Conservation (phyloP, 1,284 basidiomycete species). For the Pulchroboletus neoregius region DNA sequence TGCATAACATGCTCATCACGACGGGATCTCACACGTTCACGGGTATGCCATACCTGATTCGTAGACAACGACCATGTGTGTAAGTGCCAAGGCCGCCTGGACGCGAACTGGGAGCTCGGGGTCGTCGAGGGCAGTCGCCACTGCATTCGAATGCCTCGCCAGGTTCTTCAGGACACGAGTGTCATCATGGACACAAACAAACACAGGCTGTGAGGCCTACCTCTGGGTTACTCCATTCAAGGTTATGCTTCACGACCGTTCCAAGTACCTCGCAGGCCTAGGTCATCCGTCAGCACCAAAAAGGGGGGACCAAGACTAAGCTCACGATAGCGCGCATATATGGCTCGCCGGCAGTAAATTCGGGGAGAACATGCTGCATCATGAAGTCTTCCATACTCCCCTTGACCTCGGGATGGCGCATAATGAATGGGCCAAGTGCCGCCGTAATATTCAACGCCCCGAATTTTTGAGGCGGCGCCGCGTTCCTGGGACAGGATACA, state of each 20-base stretch:
- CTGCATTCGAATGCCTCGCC: constrained; percentile 57
- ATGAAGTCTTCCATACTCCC: constrained; percentile 75
- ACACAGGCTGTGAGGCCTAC: constrained; percentile 35
- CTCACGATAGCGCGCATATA: constrained; percentile 75
- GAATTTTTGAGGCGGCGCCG: constrained; percentile 63
- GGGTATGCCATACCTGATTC: constrained; percentile 48
- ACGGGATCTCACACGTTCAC: not conserved
- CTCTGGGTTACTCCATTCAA: constrained; percentile 64
- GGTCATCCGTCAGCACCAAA: constrained; percentile 1
- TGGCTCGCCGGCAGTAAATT: constrained; percentile 59
- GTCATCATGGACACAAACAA: not conserved
- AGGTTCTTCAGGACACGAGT: constrained; percentile 45
- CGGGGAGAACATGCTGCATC: constrained; percentile 66
- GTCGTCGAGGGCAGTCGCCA: constrained; percentile 65
- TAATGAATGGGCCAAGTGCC: constrained; percentile 70
- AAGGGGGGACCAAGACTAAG: not conserved
- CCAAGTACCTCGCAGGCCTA: constrained; percentile 79
- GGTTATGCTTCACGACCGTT: constrained; percentile 61
- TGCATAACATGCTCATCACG: constrained; percentile 24
- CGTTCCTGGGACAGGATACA: constrained; percentile 37
- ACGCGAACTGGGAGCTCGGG: constrained; percentile 80
- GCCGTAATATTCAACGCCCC: constrained; percentile 81
- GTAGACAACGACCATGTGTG: constrained; percentile 69
- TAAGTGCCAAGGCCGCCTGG: constrained; percentile 78
- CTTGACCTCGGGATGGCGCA: constrained; percentile 76